Evolutionary conservation across 2,329 filamentous ascomycete species (phyloP).

Genomic region (Clonostachys rosea): DNA sequence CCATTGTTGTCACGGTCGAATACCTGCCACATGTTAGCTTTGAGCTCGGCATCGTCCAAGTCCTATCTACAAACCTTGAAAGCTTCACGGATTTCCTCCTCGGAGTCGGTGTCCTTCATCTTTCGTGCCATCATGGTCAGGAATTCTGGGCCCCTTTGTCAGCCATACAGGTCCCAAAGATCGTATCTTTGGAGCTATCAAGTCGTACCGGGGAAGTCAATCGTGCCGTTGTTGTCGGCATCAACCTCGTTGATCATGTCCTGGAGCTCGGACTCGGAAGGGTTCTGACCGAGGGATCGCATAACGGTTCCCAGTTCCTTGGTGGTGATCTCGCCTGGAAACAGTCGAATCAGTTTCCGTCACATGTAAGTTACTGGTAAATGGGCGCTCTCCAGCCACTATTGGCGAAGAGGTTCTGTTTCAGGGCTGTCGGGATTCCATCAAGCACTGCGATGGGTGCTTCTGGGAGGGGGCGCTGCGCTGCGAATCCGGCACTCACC

Average conservation of each 20-base stretch:
- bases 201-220: slow-evolving; percentile 80
- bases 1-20: slow-evolving; percentile 91
- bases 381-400: slow-evolving; percentile 5
- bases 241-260: slow-evolving; percentile 96
- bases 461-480: no score
- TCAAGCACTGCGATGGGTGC: no score
- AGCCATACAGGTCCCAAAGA: background rate
- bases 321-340: slow-evolving; percentile 79
- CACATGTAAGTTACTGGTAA: slow-evolving; percentile 1
- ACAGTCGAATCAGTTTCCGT: no score
- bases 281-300: slow-evolving; percentile 86
- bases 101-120: slow-evolving; percentile 91
- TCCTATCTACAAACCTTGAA: slow-evolving; percentile 61
- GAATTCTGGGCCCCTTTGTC: slow-evolving; percentile 57
- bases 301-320: slow-evolving; percentile 89
- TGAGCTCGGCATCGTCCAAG: no score
- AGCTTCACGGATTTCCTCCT: slow-evolving; percentile 85
- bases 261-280: slow-evolving; percentile 83
- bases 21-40: slow-evolving; percentile 34
- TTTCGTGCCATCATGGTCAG: slow-evolving; percentile 92
- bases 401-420: no score
- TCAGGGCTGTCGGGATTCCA: no score
- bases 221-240: slow-evolving; percentile 88
- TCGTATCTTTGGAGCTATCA: background rate
- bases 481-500: slow-evolving; percentile 52